Percentiles rank a stretch among this genome's conserved stretches.
Conservation (phyloP, 2,329 filamentous ascomycete species). For the Hypomyces perniciosus region DNA sequence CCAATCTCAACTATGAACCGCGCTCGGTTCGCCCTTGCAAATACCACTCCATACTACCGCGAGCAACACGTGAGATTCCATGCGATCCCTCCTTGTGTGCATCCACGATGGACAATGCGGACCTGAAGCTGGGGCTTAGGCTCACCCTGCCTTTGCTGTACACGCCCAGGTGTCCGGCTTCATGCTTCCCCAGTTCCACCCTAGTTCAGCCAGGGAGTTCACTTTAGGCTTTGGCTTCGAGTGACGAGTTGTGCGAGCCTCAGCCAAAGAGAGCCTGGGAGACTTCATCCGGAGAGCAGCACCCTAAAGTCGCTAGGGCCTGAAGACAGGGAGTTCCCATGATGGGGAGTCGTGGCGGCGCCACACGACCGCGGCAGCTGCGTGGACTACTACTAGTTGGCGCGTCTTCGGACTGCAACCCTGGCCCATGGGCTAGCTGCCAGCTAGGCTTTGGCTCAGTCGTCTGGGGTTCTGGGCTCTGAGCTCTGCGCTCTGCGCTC, state of each 20-base stretch:
- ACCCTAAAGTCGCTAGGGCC: not conserved
- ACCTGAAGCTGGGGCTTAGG: not conserved
- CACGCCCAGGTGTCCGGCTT: not conserved
- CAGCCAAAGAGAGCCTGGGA: not conserved
- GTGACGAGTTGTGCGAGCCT: not conserved
- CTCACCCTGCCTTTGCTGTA: not conserved
- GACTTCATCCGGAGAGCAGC: too few species aligned
- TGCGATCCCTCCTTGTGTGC: conserved; percentile 2
- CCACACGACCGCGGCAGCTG: not conserved
- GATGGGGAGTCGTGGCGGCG: not conserved
- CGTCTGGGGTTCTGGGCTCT: not conserved
- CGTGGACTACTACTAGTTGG: not conserved
- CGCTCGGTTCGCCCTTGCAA: not conserved
- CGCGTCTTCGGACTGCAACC: conserved; percentile 9
- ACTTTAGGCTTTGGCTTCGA: too few species aligned
- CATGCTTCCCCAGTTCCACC: conserved; percentile 9
- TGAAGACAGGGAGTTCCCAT: conserved; percentile 1
- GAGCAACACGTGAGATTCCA: conserved; percentile 8
- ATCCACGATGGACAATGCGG: not conserved
- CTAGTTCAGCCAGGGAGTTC: not conserved
- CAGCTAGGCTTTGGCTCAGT: conserved; percentile 9
- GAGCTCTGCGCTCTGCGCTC: conserved; percentile 3
- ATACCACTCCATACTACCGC: not conserved
- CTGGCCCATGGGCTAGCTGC: conserved; percentile 1
- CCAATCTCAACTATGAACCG: not conserved